These are phyloP conservation scores for Voacanga thouarsii DNA, from an alignment of 257 asterid species.

Conservation along the genomic window DNA sequence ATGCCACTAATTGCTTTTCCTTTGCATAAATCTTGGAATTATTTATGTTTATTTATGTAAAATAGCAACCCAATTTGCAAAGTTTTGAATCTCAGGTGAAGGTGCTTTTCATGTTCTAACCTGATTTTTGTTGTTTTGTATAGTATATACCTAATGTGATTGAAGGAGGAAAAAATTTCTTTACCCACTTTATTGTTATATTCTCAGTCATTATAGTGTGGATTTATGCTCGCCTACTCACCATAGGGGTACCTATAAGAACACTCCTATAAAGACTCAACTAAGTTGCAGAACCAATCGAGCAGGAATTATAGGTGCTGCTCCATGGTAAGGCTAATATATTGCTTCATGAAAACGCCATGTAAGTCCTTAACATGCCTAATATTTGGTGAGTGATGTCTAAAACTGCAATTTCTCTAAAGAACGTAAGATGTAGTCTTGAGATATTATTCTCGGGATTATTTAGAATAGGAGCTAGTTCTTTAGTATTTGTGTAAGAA, in stretches of 20 bases:
- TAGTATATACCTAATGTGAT: constrained; percentile 69
- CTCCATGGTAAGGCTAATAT: constrained; percentile 65
- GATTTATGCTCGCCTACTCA: constrained; percentile 80
- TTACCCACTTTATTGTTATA: constrained; percentile 72
- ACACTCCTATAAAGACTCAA: constrained; percentile 49
- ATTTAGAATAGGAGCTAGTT: too few species aligned
- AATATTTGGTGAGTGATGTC: neutral
- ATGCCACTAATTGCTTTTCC: neutral
- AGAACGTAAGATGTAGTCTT: neutral
- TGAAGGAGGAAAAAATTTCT: constrained; percentile 58
- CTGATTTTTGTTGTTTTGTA: constrained; percentile 16
- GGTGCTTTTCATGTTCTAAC: neutral
- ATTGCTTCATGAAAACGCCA: neutral
- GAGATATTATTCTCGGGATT: too few species aligned
- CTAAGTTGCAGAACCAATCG: constrained; percentile 89
- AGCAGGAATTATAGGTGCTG: constrained; percentile 73
- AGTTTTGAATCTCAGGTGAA: neutral
- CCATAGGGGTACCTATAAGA: constrained; percentile 77
- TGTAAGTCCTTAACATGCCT: neutral
- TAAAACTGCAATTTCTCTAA: neutral
- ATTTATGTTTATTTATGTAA: neutral
- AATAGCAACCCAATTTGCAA: neutral
- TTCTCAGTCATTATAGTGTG: constrained; percentile 79
- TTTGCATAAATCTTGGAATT: neutral
- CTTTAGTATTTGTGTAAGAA: too few species aligned